Evolutionary conservation across 768 basidiomycete species (phyloP), one percentile per base, ranked within the genome.

Genomic region (Stropharia rugosoannulata): DNA sequence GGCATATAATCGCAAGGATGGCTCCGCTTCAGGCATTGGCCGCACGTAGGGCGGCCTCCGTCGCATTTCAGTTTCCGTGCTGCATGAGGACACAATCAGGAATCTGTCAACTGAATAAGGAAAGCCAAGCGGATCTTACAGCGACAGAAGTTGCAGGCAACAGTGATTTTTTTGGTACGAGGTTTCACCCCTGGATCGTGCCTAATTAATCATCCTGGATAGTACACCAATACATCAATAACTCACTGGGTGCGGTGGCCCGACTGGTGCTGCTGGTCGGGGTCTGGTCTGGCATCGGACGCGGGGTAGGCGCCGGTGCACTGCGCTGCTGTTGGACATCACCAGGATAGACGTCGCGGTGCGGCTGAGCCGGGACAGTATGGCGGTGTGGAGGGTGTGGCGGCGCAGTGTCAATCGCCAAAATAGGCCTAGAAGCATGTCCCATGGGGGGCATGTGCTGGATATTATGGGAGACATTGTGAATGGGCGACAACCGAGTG

Each of bases 1-100:
- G 85, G 83, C 81, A 84, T 85, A 62, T 93, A 93, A 66, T 92
- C 90, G 69, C 91, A 93, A 13, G 83, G 72, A 62, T 91, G 84
- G 45, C 81, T 81, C 47, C 91, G 84, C 70, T 93, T 92, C 57
- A 84, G 73, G 66, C 91, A 93, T 68, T 93, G 91, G 45, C 83
- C 77, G 66, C 91, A 93, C 12, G 90, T 87, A 7, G 91, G 91
- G 47, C 89, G 83, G 40, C 87, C 88, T 48, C 91, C 91, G 64
- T 93, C 91, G 69, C 91, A 93, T 75, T 93, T 93, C 41, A 93
- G 79, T 74, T 93, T 93, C 57, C 91, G 85, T 48, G 90, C 91
- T 93, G 70, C 51, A 45, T 25, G 32, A 58, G 29, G 49, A 47
- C 36, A 16, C 38, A 13, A 50, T 52, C 32, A 52, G 42, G 16